Conservation (phyloP, 306 rosid genomes). For the Biancaea sappan region DNA sequence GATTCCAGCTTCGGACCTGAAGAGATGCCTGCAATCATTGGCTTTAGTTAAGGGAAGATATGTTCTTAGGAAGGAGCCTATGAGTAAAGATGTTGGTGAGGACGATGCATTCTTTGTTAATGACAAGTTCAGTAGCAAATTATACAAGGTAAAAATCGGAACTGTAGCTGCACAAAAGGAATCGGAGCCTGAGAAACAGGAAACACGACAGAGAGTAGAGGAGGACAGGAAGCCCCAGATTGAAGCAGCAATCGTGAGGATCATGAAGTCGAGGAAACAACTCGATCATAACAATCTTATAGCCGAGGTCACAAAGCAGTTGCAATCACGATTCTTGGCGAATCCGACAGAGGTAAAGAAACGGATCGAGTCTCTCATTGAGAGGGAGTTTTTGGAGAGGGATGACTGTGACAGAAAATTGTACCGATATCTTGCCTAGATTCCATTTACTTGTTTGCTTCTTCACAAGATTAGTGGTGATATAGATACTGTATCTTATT, state of each 20-base stretch:
- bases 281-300: constrained; percentile 79
- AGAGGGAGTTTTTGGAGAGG: constrained; percentile 85
- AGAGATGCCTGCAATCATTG: constrained; percentile 84
- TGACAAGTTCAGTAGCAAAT: constrained; percentile 73
- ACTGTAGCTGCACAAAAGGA: constrained; percentile 85
- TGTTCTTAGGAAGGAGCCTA: constrained; percentile 82
- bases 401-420: constrained; percentile 62
- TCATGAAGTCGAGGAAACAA: constrained; percentile 79
- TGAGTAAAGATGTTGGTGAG: constrained; percentile 81
- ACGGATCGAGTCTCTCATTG: constrained; percentile 86
- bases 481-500: constrained; percentile 28
- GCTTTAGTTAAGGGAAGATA: constrained; percentile 88
- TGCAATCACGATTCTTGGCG: constrained; percentile 70
- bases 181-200: constrained; percentile 81
- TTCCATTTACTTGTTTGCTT: constrained; percentile 23
- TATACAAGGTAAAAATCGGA: constrained; percentile 81
- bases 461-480: constrained; percentile 17
- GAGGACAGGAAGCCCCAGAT: constrained; percentile 88
- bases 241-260: constrained; percentile 82
- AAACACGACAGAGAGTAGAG: constrained; percentile 84
- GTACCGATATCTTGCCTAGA: constrained; percentile 72
- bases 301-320: constrained; percentile 82
- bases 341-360: constrained; percentile 81
- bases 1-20: constrained; percentile 71
- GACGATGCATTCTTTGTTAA: constrained; percentile 71